A percentile compares a stretch with the other conserved stretches of the same genome.
These are phyloP conservation scores for Beverwykella pulmonaria DNA, from an alignment of 495 filamentous ascomycete genomes.

Conservation along the genomic window DNA sequence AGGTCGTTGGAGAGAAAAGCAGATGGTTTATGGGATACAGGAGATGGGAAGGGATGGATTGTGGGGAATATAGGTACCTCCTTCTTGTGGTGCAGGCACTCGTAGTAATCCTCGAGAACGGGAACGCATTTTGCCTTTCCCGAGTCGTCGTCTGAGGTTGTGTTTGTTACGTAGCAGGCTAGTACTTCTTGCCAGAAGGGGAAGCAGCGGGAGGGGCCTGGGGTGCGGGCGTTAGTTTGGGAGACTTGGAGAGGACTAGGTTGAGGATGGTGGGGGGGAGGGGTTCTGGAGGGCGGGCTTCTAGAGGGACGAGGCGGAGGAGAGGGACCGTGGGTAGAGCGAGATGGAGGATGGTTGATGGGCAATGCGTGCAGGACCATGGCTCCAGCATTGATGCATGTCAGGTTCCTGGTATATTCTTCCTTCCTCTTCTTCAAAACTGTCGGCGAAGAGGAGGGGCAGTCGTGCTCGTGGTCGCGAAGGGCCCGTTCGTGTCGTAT, in stretches of 20 bases:
- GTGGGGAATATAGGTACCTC: constrained; percentile 62
- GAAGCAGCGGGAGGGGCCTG: constrained; percentile 91
- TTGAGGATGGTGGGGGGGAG: too few relatives aligned
- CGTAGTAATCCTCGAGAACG: constrained; percentile 94
- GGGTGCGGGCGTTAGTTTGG: neutral
- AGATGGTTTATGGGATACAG: neutral
- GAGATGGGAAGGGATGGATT: neutral
- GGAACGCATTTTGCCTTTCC: constrained; percentile 89
- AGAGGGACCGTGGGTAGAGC: neutral
- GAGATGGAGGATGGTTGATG: neutral
- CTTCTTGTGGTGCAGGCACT: constrained; percentile 97
- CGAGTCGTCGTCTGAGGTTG: constrained; percentile 61
- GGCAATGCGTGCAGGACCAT: neutral
- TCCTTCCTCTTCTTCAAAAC: too few relatives aligned
- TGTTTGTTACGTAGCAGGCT: constrained; percentile 54
- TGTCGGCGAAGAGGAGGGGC: too few relatives aligned
- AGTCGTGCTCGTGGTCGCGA: neutral
- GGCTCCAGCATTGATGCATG: too few relatives aligned
- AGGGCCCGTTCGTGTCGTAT: neutral
- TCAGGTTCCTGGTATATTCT: too few relatives aligned
- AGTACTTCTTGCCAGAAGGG: constrained; percentile 85
- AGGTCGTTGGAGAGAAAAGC: neutral
- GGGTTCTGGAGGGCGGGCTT: neutral
- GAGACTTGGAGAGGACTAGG: too few relatives aligned
- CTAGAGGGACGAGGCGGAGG: neutral